Evolutionary conservation across 1,284 basidiomycete genomes (phyloP), one percentile per base, ranked within the genome.

Genomic region (Rhodotorula sp.): DNA sequence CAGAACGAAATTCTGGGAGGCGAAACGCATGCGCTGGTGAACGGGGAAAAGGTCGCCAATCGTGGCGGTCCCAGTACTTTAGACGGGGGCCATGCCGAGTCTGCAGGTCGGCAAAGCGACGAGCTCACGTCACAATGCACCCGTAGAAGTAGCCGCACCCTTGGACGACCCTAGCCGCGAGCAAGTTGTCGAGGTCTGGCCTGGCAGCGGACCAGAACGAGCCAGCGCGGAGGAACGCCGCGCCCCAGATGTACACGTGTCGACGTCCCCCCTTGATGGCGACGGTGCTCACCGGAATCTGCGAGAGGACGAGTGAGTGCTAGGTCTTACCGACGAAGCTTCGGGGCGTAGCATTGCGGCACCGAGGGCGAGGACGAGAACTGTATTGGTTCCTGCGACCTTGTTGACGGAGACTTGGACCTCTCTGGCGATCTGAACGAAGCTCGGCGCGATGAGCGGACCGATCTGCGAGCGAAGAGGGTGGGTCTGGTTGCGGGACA

Each of bases 201-300:
- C 52, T 60, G 34, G 59, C 59, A 16, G n/a, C 59, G n/a, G n/a
- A 28, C 59, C 59, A 60, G 37, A 60, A 52, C 2, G 34, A 28
- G 26, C 59, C 59, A 31, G 26, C 59, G 50, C 52, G 50, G 50
- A 60, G 59, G 50, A 59, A 48, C 46, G 47, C 16, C n/a, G 50
- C 59, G 24, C 34, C 31, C 26, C 75, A 64, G 50, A 84, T 70
- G 70, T 83, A 84, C 2, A 83, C 82, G 46, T 83, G 82, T 24
- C 83, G 74, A 59, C 83, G 82, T 0, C 83, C 83, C 69, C 79
- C 83, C 68, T 84, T 84, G 24, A 82, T 81, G 24, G 83, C 83
- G 9, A 84, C 66, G 1, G 80, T 76, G 50, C 80, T 80, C 68
- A 82, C 81, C 2, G 80, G 75, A 15, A 84, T 76, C 82, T 81